Evolutionary conservation across 768 basidiomycete species (phyloP).

Genomic region (Lanmaoa rubissima): DNA sequence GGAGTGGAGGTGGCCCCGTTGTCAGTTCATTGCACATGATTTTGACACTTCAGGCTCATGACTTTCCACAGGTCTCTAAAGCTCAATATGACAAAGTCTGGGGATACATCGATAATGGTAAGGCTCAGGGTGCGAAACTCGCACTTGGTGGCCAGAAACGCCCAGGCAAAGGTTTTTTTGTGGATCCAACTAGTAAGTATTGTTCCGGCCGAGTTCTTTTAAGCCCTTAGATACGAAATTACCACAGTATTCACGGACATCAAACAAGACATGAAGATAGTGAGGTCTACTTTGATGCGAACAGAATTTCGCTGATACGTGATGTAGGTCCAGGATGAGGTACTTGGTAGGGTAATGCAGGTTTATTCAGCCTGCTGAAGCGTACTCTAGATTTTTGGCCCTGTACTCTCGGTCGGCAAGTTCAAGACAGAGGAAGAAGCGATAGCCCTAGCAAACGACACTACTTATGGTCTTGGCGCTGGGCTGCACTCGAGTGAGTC

Average conservation of each 20-base stretch:
- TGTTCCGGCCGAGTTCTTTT: constrained; percentile 8
- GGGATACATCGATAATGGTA: constrained; percentile 85
- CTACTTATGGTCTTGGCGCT: constrained; percentile 88
- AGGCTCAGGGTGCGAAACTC: constrained; percentile 76
- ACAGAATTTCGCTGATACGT: constrained; percentile 22
- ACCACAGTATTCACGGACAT: constrained; percentile 77
- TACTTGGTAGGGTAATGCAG: constrained; percentile 12
- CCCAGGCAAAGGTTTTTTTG: constrained; percentile 76
- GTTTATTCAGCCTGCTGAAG: constrained; percentile 11
- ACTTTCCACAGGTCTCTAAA: constrained; percentile 65
- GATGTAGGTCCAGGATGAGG: constrained; percentile 33
- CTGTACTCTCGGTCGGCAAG: constrained; percentile 78
- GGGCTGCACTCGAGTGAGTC: constrained; percentile 82
- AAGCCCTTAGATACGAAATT: constrained; percentile 4
- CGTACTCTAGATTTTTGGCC: constrained; percentile 80
- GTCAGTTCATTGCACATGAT: constrained; percentile 42
- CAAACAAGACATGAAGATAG: constrained; percentile 80
- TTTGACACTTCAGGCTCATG: constrained; percentile 7
- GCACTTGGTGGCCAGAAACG: constrained; percentile 80
- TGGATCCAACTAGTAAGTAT: constrained; percentile 82
- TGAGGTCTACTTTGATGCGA: constrained; percentile 36
- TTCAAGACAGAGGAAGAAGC: constrained; percentile 90
- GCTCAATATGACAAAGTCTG: constrained; percentile 83
- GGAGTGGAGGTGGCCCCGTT: constrained; percentile 77
- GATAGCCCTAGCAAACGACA: constrained; percentile 80